Base-by-base conservation (phyloP, 108 stramenopile species). In the Chaetoceros tenuissimus region DNA sequence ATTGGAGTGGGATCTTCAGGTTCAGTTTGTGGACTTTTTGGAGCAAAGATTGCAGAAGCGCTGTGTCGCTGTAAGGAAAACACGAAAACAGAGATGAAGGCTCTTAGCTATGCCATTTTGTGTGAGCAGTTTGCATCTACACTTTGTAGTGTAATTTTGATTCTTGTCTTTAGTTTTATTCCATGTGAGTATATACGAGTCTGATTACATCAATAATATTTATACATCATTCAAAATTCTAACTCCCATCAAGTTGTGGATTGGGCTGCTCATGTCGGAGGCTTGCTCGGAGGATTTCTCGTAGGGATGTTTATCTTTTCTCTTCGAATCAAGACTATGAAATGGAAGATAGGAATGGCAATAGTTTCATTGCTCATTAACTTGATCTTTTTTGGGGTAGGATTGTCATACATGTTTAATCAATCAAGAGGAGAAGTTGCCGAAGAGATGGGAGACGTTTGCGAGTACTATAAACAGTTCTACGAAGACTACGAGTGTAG, bases 381-480 rank as follows among this genome's bases (percentile, higher is more conserved):
- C 67, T 23, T 69, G 67, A 28, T 50, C 84, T 17, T 51, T 59
- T 64, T 62, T 46, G 25, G 52, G 19, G 24, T 29, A 40, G 7
- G 31, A 48, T 64, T 74, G 19, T 27, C 64, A 31, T 64, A 80
- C 54, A 47, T 79, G 45, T 50, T 82, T 19, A 57, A 49, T 17
- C 46, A 62, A 8, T 57, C 51, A 18, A 55, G 71, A 1, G 81
- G 80, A 46, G 50, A 74, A 17, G 82, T 80, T 51, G 78, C 81
- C 10, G 8, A 40, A 40, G 81, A 91, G 7, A 50, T 91, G 53
- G 82, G 69, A 18, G 78, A 87, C 60, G 73, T 80, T 0, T 91
- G 89, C 58, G 68, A 71, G n/a, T 91, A 91, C 68, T 91, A 82
- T 49, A 73, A 83, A 64, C 64, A 86, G 18, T 85, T 68, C 50